Evolutionary conservation across 2,329 filamentous ascomycete species (phyloP).

Genomic region (Emergomyces pasteurianus): DNA sequence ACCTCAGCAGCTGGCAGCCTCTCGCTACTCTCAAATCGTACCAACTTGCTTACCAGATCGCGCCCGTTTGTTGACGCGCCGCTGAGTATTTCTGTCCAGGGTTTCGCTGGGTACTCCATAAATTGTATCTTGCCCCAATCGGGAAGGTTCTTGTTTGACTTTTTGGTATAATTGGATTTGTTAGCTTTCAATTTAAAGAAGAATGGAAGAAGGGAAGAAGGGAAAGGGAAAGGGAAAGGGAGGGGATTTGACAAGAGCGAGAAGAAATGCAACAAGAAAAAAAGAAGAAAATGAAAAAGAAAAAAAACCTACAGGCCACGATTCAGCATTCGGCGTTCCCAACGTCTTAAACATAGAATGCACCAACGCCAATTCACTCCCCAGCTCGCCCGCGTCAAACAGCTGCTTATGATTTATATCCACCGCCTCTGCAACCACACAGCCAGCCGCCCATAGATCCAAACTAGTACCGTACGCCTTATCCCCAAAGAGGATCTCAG

Average conservation of each 20-base stretch:
- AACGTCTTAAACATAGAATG: slow-evolving; percentile 85
- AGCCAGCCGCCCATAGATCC: slow-evolving; percentile 84
- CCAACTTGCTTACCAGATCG: slow-evolving; percentile 54
- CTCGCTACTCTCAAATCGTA: neutral
- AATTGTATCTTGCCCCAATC: slow-evolving; percentile 86
- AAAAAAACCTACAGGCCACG: slow-evolving; percentile 56
- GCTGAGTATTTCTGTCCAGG: slow-evolving; percentile 61
- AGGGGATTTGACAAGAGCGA: neutral
- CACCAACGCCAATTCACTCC: slow-evolving; percentile 83
- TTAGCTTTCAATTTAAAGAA: neutral
- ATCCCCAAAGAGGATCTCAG: slow-evolving; percentile 81
- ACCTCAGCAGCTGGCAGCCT: neutral
- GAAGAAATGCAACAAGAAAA: too few relatives aligned
- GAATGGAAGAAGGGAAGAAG: neutral
- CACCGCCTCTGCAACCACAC: slow-evolving; percentile 67
- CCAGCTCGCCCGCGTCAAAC: slow-evolving; percentile 80
- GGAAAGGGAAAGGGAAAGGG: neutral
- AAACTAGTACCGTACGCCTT: slow-evolving; percentile 57
- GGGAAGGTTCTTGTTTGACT: slow-evolving; percentile 45
- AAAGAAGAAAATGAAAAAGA: neutral
- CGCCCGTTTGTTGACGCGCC: slow-evolving; percentile 45
- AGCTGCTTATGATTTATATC: slow-evolving; percentile 46
- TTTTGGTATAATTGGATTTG: slow-evolving; percentile 1
- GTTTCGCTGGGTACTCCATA: slow-evolving; percentile 53
- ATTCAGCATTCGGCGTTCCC: slow-evolving; percentile 67